Base-by-base conservation (phyloP, 1,284 basidiomycete genomes). In the Fomitopsis schrenkii region DNA sequence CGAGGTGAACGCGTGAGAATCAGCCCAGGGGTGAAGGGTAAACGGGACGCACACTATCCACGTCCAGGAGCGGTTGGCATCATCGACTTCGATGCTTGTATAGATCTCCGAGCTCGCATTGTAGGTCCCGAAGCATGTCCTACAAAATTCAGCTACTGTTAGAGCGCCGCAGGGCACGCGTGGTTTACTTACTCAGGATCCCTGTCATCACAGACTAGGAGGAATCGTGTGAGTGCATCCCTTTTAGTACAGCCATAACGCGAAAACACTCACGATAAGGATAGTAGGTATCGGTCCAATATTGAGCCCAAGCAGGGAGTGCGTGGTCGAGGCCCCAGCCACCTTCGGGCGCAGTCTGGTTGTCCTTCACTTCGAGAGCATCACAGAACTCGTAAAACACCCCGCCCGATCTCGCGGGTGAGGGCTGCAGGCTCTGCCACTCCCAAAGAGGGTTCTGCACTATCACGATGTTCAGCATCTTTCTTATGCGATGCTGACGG, bases 301-400 rank as follows among this genome's bases (percentile, higher is more conserved):
- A 87, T 5, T 75, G 28, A 70, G 14, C 82, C 83, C 87, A 90
- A 0, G 87, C 80, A 17, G 70, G 46, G 14, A 90, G 73, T 3
- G 88, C 86, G 62, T 87, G 76, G 1, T 84, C 77, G 8, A 88
- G 74, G 17, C 89, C 88, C 82, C 85, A 89, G 10, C 14, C 89
- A 87, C 66, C 67, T 0, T 76, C 72, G 10, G 81, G 76, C 1
- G 88, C 86, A 56, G 64, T 80, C 3, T 79, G 75, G 2, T 85
- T 85, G 60, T 86, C 68, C 70, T 84, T 85, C n/a, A 88, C 84
- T 71, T 91, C 88, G 0, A 91, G 74, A 0, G 86, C 85, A 65
- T 91, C 87, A 62, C 89, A 91, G 71, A 90, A 91, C 28, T 79
- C 52, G 72, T 77, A 87, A 72, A 91, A 91, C 33, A 72, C 26